Evolutionary conservation across 1,284 basidiomycete genomes (phyloP).

Genomic region (Peniophora sp.): DNA sequence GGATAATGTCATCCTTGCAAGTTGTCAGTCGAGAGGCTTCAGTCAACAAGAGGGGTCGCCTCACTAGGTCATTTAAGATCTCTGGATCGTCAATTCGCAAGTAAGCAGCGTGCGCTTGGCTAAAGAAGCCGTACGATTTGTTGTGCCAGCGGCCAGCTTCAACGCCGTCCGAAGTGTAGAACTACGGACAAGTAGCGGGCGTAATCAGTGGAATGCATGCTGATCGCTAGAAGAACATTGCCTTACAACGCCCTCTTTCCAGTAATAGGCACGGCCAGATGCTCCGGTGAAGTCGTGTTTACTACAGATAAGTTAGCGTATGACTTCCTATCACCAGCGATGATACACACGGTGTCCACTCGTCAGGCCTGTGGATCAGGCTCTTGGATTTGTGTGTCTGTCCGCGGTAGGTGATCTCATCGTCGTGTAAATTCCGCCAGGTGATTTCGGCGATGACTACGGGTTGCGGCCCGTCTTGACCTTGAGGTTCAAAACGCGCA

Average conservation of each 20-base stretch:
- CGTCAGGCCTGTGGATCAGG: neutral
- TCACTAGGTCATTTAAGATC: too few species aligned
- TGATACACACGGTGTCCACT: neutral
- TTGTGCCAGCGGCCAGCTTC: neutral
- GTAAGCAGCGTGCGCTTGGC: neutral
- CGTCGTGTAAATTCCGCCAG: neutral
- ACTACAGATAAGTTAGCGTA: too few species aligned
- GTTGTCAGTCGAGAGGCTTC: too few species aligned
- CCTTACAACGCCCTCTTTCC: neutral
- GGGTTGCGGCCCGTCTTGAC: neutral
- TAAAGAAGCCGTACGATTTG: neutral
- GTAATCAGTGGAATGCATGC: too few species aligned
- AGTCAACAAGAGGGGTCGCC: too few species aligned
- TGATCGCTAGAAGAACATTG: too few species aligned
- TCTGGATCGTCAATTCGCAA: neutral
- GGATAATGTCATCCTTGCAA: too few species aligned
- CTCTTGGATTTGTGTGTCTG: neutral
- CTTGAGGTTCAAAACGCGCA: neutral
- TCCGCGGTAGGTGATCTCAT: neutral
- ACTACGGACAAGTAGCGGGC: neutral
- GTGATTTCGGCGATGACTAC: neutral
- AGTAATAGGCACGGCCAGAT: neutral
- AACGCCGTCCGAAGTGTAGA: neutral
- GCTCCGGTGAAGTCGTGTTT: neutral
- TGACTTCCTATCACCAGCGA: neutral